A percentile compares a stretch with the other conserved stretches of the same genome.
phyloP scores from a whole-genome alignment of 2,329 filamentous ascomycete species.

The Onygena corvina region DNA sequence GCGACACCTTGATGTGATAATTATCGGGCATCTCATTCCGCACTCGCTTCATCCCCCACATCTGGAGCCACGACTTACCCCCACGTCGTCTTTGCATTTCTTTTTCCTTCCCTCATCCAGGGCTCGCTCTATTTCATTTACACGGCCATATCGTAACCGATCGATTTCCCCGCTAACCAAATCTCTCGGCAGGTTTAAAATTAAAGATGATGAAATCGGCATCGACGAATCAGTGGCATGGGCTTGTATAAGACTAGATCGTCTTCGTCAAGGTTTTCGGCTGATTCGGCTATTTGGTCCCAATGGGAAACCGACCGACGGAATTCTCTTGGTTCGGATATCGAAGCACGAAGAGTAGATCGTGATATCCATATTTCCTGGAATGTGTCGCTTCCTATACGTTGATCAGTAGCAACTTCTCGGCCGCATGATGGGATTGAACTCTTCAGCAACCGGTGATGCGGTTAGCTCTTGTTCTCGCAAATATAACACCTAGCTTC shows the following conservation, averaged over 20 bases:
- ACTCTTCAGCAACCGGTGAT: no score
- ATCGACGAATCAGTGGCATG: slow-evolving; percentile 71
- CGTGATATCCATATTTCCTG: neutral
- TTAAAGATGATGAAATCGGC: slow-evolving; percentile 75
- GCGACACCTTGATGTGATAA: no score
- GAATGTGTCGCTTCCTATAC: no score
- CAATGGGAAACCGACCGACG: slow-evolving; percentile 53
- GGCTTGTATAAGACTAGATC: slow-evolving; percentile 77
- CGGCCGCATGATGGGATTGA: no score
- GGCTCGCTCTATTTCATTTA: neutral
- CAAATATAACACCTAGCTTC: neutral
- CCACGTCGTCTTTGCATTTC: neutral
- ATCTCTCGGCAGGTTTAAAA: slow-evolving; percentile 51
- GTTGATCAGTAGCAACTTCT: no score
- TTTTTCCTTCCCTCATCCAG: neutral
- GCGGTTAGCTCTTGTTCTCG: neutral
- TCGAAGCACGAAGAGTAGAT: slow-evolving; percentile 39
- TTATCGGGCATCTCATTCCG: neutral
- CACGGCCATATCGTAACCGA: neutral
- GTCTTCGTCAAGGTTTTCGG: slow-evolving; percentile 61
- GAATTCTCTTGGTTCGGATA: slow-evolving; percentile 62
- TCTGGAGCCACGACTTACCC: neutral
- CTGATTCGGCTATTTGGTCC: slow-evolving; percentile 65
- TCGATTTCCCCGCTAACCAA: neutral
- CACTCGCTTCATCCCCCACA: neutral